A percentile compares a stretch with the other conserved stretches of the same genome.
These are phyloP conservation scores for Letharia lupina DNA, from an alignment of 495 filamentous ascomycete species.

Conservation along the genomic window DNA sequence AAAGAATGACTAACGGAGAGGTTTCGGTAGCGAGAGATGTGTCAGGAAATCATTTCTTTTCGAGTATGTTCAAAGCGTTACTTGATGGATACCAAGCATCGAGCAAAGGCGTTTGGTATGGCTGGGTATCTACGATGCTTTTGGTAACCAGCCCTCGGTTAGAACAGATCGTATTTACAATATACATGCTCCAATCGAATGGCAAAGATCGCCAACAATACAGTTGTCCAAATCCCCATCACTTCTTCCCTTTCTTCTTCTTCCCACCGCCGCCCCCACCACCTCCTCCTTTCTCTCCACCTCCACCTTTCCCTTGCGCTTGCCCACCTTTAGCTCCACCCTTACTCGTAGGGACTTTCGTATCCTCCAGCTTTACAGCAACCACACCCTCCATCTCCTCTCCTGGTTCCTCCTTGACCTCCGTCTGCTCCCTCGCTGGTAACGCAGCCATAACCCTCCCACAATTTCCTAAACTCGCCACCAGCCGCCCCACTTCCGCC, in stretches of 20 bases:
- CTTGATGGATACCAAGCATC: not conserved
- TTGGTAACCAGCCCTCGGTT: not conserved
- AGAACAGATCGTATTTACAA: not conserved
- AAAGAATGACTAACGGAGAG: slow-evolving; percentile 26
- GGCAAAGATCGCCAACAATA: not conserved
- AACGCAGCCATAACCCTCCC: slow-evolving; percentile 24
- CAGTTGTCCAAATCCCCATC: not conserved
- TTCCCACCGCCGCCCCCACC: slow-evolving; percentile 22
- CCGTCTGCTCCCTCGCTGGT: slow-evolving; percentile 15
- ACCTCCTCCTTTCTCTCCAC: slow-evolving; percentile 8
- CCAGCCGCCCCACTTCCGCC: slow-evolving; percentile 77
- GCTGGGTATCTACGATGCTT: not conserved
- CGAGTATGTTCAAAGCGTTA: not conserved
- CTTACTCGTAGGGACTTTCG: slow-evolving; percentile 3
- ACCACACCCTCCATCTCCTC: slow-evolving; percentile 5
- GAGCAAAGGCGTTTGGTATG: slow-evolving; percentile 4
- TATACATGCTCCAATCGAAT: not conserved
- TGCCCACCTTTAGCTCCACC: slow-evolving; percentile 13
- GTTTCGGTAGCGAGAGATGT: not conserved
- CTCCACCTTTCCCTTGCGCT: slow-evolving; percentile 14
- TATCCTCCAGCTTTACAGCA: slow-evolving; percentile 11
- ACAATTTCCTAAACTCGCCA: slow-evolving; percentile 56
- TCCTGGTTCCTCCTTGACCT: not conserved
- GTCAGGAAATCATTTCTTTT: not conserved
- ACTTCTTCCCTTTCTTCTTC: slow-evolving; percentile 23